Evolutionary conservation across 352 stramenopile species (phyloP), one percentile per base, ranked within the genome.

Genomic region (Globisporangium alternatum): DNA sequence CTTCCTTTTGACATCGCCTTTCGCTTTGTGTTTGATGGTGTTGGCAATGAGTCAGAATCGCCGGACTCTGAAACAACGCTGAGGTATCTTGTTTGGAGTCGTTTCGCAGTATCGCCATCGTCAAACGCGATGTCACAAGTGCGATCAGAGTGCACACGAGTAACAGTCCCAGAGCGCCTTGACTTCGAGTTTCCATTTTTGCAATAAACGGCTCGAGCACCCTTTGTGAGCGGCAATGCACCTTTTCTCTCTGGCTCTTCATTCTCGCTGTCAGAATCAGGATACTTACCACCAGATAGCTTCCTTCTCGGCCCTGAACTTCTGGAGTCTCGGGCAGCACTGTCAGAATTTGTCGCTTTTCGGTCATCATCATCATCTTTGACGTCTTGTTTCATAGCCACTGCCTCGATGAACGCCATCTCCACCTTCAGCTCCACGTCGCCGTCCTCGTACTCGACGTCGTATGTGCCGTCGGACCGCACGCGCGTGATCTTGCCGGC

Each of bases 101-200:
- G 67, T 33, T 77, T 81, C 13, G 59, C 49, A 0, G 47, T 67
- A 3, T 91, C 80, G 0, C 81, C 83, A 41, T 89, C 72, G 4
- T 67, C 56, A 60, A 91, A 96, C 55, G 73, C 53, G 1, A 96
- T 30, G 41, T 93, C 85, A 33, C 73, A 91, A 19, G 70, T 92
- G 12, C 75, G 71, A 35, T 93, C 74, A 0, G 70, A 71, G 57
- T 86, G 81, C 0, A 85, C 56, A 6, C 71, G 77, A 10, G 66
- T 65, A 9, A 88, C 66, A 35, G 47, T 57, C 7, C 72, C 71
- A 60, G 77, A 51, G 0, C 75, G 70, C n/a, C 68, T 62, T 3
- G 69, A 65, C 47, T 74, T 80, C 0, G 19, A 43, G 35, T 81
- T 65, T 5, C 70, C 33, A 0, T 67, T 77, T 47, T 77, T 78